phyloP scores from a whole-genome alignment of 306 rosid species.

The Rosa multiflora region DNA sequence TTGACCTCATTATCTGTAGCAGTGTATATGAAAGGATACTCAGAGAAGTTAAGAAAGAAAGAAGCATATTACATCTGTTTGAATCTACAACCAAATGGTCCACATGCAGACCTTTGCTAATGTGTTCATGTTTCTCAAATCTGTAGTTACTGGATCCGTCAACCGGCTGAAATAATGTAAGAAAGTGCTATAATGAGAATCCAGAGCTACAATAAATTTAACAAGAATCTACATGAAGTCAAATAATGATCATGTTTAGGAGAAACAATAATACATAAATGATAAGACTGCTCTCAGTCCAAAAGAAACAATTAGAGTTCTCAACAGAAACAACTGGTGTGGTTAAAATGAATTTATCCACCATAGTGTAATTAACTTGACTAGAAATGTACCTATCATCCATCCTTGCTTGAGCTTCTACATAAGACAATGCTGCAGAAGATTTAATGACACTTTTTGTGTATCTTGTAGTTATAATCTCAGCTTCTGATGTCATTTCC shows the following conservation, averaged over 20 bases:
- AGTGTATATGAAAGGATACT: slow-evolving; percentile 26
- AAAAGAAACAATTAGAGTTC: background rate
- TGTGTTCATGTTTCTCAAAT: slow-evolving; percentile 89
- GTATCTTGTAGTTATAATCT: slow-evolving; percentile 69
- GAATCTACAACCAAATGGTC: slow-evolving; percentile 15
- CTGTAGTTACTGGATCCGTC: slow-evolving; percentile 88
- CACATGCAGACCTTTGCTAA: slow-evolving; percentile 77
- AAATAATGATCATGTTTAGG: background rate
- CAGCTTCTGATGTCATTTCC: slow-evolving; percentile 98
- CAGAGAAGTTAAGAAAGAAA: slow-evolving; percentile 22
- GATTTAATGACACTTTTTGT: slow-evolving; percentile 92
- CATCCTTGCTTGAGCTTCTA: slow-evolving; percentile 99
- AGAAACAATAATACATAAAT: background rate
- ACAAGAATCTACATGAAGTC: background rate
- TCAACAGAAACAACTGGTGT: background rate
- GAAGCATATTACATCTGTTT: slow-evolving; percentile 18
- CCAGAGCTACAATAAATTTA: slow-evolving; percentile 1
- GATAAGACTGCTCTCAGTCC: background rate
- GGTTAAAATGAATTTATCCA: background rate
- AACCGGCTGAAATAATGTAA: slow-evolving; percentile 63
- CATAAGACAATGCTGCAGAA: slow-evolving; percentile 82
- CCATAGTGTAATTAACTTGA: slow-evolving; percentile 19
- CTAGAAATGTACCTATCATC: slow-evolving; percentile 76
- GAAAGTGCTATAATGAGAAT: slow-evolving; percentile 13
- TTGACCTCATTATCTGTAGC: slow-evolving; percentile 80